Conservation (phyloP, 768 basidiomycete species). For the Pleurotus sapidus region DNA sequence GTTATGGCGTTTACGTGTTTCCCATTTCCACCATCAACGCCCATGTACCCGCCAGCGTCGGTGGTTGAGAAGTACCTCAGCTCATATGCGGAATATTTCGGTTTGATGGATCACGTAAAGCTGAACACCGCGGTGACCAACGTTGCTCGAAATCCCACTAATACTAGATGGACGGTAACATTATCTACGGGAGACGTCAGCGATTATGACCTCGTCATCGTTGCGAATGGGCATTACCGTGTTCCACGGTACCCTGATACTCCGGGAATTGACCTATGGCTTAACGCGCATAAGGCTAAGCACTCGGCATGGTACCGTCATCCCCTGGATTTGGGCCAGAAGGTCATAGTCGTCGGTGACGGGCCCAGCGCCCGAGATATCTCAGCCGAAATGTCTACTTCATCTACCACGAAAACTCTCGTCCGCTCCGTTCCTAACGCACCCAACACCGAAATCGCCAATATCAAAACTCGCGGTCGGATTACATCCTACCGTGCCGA, state of each 20-base stretch:
- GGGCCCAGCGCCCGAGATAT: constrained; percentile 75
- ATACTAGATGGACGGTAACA: constrained; percentile 46
- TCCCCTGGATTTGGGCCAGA: constrained; percentile 40
- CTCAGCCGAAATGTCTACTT: constrained; percentile 48
- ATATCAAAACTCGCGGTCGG: background rate
- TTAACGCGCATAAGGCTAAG: constrained; percentile 43
- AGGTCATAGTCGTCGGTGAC: constrained; percentile 43
- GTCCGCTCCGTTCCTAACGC: constrained; percentile 52
- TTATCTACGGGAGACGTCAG: constrained; percentile 30
- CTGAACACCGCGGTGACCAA: constrained; percentile 56
- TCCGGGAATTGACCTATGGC: constrained; percentile 62
- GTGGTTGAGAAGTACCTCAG: constrained; percentile 69
- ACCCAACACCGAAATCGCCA: constrained; percentile 18
- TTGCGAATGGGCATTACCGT: constrained; percentile 76
- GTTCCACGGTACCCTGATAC: constrained; percentile 59
- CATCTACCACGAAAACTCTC: constrained; percentile 34
- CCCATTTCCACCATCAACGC: constrained; percentile 68
- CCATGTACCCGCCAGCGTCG: constrained; percentile 62
- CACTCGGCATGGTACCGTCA: constrained; percentile 72
- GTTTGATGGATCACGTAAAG: constrained; percentile 57
- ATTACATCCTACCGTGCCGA: constrained; percentile 25
- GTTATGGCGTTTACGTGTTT: constrained; percentile 68
- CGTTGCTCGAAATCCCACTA: constrained; percentile 33
- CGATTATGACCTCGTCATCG: constrained; percentile 61
- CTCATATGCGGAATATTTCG: constrained; percentile 60